Evolutionary conservation across 495 filamentous ascomycete genomes (phyloP).

Genomic region (Penicillium parvum): DNA sequence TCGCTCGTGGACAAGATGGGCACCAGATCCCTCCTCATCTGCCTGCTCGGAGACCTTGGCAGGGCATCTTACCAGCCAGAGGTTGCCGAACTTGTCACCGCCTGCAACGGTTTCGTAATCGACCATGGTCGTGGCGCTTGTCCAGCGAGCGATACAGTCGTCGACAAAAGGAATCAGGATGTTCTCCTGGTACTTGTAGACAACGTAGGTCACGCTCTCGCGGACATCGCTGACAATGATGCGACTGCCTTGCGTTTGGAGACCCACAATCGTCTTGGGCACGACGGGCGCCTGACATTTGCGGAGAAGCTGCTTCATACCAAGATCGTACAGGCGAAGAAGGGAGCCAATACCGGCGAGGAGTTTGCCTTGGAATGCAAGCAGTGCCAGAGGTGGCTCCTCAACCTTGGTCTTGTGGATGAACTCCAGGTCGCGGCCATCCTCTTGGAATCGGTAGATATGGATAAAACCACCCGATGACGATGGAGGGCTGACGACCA

Average conservation of each 20-base stretch:
- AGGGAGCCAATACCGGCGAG: constrained; percentile 78
- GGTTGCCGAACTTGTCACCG: constrained; percentile 95
- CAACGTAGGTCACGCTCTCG: constrained; percentile 84
- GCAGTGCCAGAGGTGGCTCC: constrained; percentile 80
- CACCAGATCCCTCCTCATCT: constrained; percentile 88
- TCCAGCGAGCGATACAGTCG: constrained; percentile 84
- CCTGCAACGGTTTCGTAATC: constrained; percentile 96
- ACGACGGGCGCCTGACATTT: constrained; percentile 81
- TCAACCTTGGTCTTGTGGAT: constrained; percentile 94
- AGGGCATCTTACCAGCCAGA: constrained; percentile 88
- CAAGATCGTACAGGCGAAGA: constrained; percentile 84
- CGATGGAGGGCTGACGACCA: constrained; percentile 69
- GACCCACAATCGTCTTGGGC: constrained; percentile 75
- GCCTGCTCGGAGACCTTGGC: constrained; percentile 80
- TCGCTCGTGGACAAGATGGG: constrained; percentile 82
- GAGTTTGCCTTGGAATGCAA: constrained; percentile 87
- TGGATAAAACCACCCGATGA: constrained; percentile 80
- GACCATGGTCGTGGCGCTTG: constrained; percentile 82
- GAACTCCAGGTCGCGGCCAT: constrained; percentile 82
- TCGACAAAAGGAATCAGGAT: constrained; percentile 87
- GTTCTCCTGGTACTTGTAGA: constrained; percentile 91
- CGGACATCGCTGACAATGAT: constrained; percentile 90
- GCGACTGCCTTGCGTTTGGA: constrained; percentile 87
- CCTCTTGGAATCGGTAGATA: constrained; percentile 84
- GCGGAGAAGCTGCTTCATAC: constrained; percentile 82